These are phyloP conservation scores for Coemansia sp. DNA, from an alignment of 192 early-diverging fungal species.

Conservation along the genomic window DNA sequence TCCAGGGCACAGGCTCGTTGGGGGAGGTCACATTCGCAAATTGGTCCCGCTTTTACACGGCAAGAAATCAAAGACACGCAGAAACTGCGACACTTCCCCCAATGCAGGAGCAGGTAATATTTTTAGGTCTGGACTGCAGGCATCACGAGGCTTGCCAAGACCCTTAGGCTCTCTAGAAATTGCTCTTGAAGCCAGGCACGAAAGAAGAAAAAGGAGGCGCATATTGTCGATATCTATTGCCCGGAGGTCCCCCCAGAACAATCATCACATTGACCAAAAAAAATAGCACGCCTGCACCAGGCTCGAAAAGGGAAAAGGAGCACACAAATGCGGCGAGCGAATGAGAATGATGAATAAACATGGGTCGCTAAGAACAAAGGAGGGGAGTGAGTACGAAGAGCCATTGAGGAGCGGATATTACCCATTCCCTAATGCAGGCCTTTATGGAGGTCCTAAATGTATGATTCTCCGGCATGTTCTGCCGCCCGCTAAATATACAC, in stretches of 20 bases:
- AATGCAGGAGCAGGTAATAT: background rate
- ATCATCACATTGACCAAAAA: background rate
- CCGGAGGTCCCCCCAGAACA: background rate
- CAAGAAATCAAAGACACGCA: background rate
- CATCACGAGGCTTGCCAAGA: background rate
- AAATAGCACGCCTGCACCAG: background rate
- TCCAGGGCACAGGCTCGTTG: background rate
- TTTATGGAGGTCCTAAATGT: background rate
- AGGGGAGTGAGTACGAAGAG: background rate
- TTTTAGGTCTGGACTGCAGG: background rate
- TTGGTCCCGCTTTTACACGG: background rate
- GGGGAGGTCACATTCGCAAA: background rate
- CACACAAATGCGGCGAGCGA: background rate
- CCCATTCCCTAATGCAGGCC: background rate
- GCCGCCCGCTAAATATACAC: background rate
- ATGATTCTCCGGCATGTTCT: background rate
- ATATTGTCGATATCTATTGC: background rate
- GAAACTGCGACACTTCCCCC: background rate
- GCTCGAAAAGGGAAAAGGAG: background rate
- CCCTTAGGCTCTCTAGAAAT: background rate
- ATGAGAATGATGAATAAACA: background rate
- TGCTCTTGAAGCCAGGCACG: background rate
- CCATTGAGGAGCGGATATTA: constrained; percentile 1
- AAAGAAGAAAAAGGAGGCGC: background rate
- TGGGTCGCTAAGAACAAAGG: constrained; percentile 2